Conservation (phyloP, 768 basidiomycete species). For the Amyloporia xantha region DNA sequence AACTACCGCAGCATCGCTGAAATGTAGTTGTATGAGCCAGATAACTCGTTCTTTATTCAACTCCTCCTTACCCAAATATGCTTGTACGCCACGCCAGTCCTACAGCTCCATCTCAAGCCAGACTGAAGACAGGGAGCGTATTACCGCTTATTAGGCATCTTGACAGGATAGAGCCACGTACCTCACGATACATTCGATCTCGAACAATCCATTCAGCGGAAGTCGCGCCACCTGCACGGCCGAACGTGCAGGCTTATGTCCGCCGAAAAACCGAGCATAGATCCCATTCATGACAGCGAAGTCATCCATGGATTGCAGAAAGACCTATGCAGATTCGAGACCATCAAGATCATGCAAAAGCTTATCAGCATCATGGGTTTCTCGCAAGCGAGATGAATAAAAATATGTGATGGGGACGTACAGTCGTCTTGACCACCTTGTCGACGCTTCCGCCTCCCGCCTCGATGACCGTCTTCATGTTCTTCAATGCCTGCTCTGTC, state of each 20-base stretch:
- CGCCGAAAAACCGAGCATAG: slow-evolving; percentile 81
- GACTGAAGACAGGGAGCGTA: no score
- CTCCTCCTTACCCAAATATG: no score
- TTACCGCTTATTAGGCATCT: no score
- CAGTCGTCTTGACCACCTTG: slow-evolving; percentile 89
- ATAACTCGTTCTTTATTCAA: no score
- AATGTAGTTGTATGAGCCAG: no score
- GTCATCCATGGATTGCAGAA: slow-evolving; percentile 89
- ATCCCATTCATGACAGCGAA: slow-evolving; percentile 77
- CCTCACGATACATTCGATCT: slow-evolving; percentile 88
- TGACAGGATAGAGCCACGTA: no score
- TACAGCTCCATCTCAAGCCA: no score
- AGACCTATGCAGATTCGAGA: slow-evolving; percentile 60
- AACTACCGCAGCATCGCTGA: no score
- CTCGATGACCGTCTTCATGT: slow-evolving; percentile 77
- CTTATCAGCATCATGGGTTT: background rate
- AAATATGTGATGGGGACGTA: slow-evolving; percentile 29
- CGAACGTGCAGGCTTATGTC: slow-evolving; percentile 89
- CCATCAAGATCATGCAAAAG: background rate
- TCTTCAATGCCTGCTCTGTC: slow-evolving; percentile 78
- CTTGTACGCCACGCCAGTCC: no score
- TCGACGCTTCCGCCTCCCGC: slow-evolving; percentile 73
- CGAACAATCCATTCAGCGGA: slow-evolving; percentile 87
- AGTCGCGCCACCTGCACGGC: slow-evolving; percentile 85
- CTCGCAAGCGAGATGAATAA: no score